Conservation (phyloP, 148 eudicot genomes). For the Vaccinium macrocarpon region DNA sequence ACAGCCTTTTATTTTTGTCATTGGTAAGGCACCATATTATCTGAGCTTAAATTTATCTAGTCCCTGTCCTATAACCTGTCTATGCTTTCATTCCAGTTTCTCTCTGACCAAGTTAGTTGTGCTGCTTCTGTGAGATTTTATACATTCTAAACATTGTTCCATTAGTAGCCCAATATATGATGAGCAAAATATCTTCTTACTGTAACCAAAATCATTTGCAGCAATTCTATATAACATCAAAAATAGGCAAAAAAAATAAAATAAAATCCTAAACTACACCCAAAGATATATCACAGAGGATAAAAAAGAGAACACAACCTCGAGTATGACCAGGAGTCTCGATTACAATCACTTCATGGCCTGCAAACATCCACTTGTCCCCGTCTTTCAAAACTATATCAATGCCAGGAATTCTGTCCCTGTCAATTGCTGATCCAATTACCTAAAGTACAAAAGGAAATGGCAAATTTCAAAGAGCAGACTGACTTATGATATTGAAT, state of each 20-base stretch:
- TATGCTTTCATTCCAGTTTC: not conserved
- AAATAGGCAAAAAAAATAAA: not conserved
- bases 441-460: conserved; percentile 37
- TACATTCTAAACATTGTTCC: not conserved
- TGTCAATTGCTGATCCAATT: conserved; percentile 69
- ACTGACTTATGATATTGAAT: not conserved
- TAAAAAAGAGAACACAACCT: conserved; percentile 38
- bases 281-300: not conserved
- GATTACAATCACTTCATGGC: conserved; percentile 81
- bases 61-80: not conserved
- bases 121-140: not conserved
- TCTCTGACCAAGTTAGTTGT: not conserved
- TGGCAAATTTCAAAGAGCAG: not conserved
- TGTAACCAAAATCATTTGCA: not conserved
- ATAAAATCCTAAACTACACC: not conserved
- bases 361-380: conserved; percentile 91
- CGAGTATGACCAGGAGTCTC: conserved; percentile 89
- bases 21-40: not conserved
- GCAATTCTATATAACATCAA: not conserved
- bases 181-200: not conserved
- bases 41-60: not conserved
- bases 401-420: conserved; percentile 83
- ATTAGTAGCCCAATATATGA: not conserved
- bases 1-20: not conserved
- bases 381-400: conserved; percentile 78